These are phyloP conservation scores for Phaeophleospora eucalypticola DNA, from an alignment of 2,329 filamentous ascomycete genomes.

Conservation along the genomic window DNA sequence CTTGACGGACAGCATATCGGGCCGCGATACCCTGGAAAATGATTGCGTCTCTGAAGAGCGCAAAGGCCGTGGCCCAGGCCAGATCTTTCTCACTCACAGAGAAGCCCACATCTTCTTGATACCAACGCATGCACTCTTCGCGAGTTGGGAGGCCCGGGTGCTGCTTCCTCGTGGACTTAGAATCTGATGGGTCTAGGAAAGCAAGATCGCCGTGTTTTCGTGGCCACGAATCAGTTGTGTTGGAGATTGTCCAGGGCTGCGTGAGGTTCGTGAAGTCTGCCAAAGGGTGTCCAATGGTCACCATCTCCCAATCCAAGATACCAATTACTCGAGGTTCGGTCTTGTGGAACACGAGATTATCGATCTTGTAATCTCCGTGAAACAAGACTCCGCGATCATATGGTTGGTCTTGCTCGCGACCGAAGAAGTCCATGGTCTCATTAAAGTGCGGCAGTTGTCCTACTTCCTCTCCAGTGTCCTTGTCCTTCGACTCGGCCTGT, in stretches of 20 bases:
- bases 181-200: conserved; percentile 19
- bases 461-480: conserved; percentile 70
- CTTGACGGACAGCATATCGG: conserved; percentile 75
- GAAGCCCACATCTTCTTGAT: conserved; percentile 67
- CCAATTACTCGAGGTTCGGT: conserved; percentile 85
- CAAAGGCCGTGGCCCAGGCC: conserved; percentile 61
- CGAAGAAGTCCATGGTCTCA: conserved; percentile 76
- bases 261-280: conserved; percentile 83
- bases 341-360: conserved; percentile 68
- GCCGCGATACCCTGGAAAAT: conserved; percentile 89
- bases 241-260: conserved; percentile 25
- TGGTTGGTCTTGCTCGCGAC: conserved; percentile 64
- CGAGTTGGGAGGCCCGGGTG: conserved; percentile 60
- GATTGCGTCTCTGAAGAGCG: conserved; percentile 55
- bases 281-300: conserved; percentile 91
- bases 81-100: conserved; percentile 57
- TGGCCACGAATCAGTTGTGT: conserved; percentile 24
- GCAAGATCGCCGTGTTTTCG: conserved; percentile 24
- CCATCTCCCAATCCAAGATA: conserved; percentile 98
- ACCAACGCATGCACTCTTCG: conserved; percentile 61
- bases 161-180: conserved; percentile 15
- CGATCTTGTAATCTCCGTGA: conserved; percentile 92
- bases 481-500: conserved; percentile 71
- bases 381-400: conserved; percentile 73
- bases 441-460: conserved; percentile 80